Conservation (phyloP, 169 alveolate species). For the Eimeria necatrix region DNA sequence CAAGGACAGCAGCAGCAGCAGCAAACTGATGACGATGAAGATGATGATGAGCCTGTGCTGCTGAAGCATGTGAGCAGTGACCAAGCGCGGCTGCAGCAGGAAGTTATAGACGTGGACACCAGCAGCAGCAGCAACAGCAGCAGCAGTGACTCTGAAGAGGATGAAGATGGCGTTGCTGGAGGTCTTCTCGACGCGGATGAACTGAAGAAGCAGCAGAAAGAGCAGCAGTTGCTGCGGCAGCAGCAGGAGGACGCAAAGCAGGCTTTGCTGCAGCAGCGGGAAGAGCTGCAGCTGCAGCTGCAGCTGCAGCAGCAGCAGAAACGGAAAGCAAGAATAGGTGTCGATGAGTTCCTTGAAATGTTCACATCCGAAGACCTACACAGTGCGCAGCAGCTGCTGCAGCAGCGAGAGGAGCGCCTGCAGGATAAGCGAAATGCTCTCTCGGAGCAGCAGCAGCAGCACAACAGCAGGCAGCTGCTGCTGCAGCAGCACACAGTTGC, state of each 20-base stretch:
- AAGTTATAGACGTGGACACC: conserved; percentile 1
- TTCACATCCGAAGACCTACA: conserved; percentile 16
- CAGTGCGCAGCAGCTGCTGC: conserved; percentile 22
- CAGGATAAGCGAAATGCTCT: neutral
- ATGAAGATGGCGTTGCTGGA: neutral
- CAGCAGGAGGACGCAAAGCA: neutral
- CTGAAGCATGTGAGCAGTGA: neutral
- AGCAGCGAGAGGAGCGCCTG: conserved; percentile 51
- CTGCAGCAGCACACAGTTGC: conserved; percentile 59
- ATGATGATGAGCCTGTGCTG: neutral
- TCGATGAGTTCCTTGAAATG: neutral
- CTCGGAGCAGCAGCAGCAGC: conserved; percentile 68
- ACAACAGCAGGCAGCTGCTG: conserved; percentile 39
- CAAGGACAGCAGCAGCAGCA: conserved; percentile 9
- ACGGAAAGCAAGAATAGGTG: neutral
- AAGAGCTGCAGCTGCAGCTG: neutral
- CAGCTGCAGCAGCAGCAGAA: conserved; percentile 41
- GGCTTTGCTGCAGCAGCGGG: conserved; percentile 15
- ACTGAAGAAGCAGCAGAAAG: neutral
- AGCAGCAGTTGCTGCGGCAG: neutral
- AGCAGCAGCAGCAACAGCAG: conserved; percentile 19
- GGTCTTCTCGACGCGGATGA: conserved; percentile 12
- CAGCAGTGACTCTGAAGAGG: neutral
- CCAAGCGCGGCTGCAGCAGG: conserved; percentile 28
- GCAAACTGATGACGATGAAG: neutral